Evolutionary conservation across 2,329 filamentous ascomycete species (phyloP), one percentile per base, ranked within the genome.

Genomic region (Magnaporthiopsis incrustans): DNA sequence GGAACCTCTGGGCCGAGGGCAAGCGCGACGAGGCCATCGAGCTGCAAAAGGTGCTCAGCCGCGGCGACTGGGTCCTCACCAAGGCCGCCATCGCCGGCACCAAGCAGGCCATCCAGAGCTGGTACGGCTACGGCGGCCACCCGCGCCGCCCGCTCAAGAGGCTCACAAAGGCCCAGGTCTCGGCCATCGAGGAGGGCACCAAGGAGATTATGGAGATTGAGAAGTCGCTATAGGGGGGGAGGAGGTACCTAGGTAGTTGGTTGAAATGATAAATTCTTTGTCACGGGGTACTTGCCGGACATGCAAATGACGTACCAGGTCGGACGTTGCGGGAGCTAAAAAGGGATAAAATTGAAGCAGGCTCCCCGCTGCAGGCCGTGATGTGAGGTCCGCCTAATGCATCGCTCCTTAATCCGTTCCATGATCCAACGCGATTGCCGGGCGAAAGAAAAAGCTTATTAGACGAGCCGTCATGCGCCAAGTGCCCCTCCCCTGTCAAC

Each of bases 61-160:
- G 86, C 72, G 88, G 88, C 38, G 91, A 96, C 76, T 96, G 91
- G 91, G 86, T 88, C 58, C 79, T 94, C 64, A 95, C 91, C 67
- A 92, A 92, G 78, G 82, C 89, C 0, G 90, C 90, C 59, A 92
- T 95, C 70, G 88, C 91, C 1, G 91, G 90, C n/a, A 95, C 92
- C 27, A 96, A 96, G 82, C 85, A 85, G 68, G 90, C 89, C 14
- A 87, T 96, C 70, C 87, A 95, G 79, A 85, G 80, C 68, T 92
- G 92, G 75, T 92, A 86, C 72, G 91, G 91, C 61, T 96, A 96
- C 73, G 91, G 91, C 33, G 90, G 89, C 4, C 85, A 86, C 73
- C 90, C 91, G 6, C 84, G 92, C 66, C 81, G 83, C 70, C 91
- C 91, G 63, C 81, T 93, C 68, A 88, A 87, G 80, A 81, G 85